Base-by-base conservation (phyloP, 2,329 filamentous ascomycete genomes). In the Annulohypoxylon truncatum region DNA sequence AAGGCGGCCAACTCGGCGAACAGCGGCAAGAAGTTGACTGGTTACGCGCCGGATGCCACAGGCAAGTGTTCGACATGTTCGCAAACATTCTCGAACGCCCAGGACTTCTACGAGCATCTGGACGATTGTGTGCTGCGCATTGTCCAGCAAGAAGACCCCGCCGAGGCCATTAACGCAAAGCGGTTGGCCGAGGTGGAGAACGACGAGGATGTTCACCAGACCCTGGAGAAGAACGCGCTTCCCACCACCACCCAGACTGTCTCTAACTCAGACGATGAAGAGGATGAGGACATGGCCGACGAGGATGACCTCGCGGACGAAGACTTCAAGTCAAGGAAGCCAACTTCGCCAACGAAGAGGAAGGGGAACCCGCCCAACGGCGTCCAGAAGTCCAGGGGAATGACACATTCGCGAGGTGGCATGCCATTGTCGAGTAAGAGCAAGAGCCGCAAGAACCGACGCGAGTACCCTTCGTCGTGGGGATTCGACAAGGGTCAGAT, bases 101-200 rank as follows among this genome's bases (percentile, higher is more conserved):
- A 98, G 78, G 95, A 98, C 81, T 98, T 98, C 81, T 98, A 98
- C 79, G 96, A 98, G 85, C 95, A 98, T 85, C 84, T 98, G 76
- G 95, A 91, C 73, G 89, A 91, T 80, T 91, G 89, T 75, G 89
- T 91, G 66, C 81, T 91, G 69, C 87, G 88, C 77, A 90, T 91
- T 73, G 89, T 91, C 24, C 89, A 91, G 77, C 88, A 90, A 77
- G 89, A 90, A 77, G 89, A 92, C 70, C 89, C 89, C 2, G 85
- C 87, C 24, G 89, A 91, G 80, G 87, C 87, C 15, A 87, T 90
- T 80, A 91, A 91, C 75, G 88, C 87, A 1, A 85, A 86, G 74
- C 87, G 89, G 55, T 81, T 92, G 40, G 87, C 89, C 52, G 85
- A 89, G 76, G 87, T 90, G 12, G 88, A 88, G 76, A 83, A 90